These are phyloP conservation scores for Yamadazyma diddensiae DNA, from an alignment of 1,139 yeast genomes.

Conservation along the genomic window DNA sequence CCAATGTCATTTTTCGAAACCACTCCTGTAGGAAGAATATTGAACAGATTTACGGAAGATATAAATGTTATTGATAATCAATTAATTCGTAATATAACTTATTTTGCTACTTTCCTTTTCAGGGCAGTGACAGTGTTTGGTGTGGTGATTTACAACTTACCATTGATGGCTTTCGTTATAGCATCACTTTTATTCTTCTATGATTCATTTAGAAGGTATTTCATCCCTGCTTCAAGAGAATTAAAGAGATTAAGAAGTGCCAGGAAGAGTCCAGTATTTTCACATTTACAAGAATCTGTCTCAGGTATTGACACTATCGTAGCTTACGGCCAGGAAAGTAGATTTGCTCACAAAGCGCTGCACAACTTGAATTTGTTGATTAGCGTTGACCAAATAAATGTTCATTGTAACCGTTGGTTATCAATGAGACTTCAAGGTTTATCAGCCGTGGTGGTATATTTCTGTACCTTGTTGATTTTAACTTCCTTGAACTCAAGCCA, in stretches of 20 bases:
- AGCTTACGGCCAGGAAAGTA: slow-evolving; percentile 28
- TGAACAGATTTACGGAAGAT: slow-evolving; percentile 41
- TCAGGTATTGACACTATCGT: slow-evolving; percentile 36
- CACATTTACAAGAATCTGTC: slow-evolving; percentile 38
- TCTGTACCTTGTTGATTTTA: slow-evolving; percentile 27
- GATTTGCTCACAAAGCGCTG: slow-evolving; percentile 24
- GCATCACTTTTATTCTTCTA: slow-evolving; percentile 21
- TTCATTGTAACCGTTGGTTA: slow-evolving; percentile 35
- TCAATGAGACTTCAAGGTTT: slow-evolving; percentile 37
- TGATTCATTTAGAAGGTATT: slow-evolving; percentile 27
- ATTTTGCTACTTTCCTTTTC: slow-evolving; percentile 21
- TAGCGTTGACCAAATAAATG: slow-evolving; percentile 21
- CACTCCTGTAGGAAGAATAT: slow-evolving; percentile 41
- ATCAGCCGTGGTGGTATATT: slow-evolving; percentile 30
- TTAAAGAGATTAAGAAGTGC: slow-evolving; percentile 33
- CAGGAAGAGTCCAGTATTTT: slow-evolving; percentile 30
- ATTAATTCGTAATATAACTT: slow-evolving; percentile 30
- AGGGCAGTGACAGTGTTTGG: slow-evolving; percentile 24
- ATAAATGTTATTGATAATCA: slow-evolving; percentile 32
- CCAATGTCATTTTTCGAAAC: slow-evolving; percentile 47
- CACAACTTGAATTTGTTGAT: slow-evolving; percentile 21
- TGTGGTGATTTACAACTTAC: slow-evolving; percentile 31
- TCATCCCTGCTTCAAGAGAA: slow-evolving; percentile 38
- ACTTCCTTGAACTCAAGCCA: slow-evolving; percentile 19
- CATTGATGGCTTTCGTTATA: slow-evolving; percentile 31